These are phyloP conservation scores for Hibiscus tridactylites DNA, from an alignment of 345 rosid genomes.

Conservation along the genomic window DNA sequence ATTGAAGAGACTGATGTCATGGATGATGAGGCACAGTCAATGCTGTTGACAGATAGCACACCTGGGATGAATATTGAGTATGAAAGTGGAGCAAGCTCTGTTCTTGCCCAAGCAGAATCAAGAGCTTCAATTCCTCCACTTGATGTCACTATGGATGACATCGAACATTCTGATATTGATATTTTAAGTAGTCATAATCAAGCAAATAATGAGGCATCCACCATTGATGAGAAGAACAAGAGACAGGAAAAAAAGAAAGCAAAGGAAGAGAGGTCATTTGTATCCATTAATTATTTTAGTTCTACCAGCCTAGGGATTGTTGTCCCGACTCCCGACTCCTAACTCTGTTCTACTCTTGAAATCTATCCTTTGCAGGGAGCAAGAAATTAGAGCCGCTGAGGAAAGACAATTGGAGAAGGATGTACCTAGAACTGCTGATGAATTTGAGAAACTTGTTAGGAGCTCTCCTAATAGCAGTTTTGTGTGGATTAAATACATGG, in stretches of 20 bases:
- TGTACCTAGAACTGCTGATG: conserved; percentile 75
- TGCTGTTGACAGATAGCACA: conserved; percentile 13
- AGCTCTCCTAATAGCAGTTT: conserved; percentile 93
- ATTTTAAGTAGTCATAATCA: conserved; percentile 24
- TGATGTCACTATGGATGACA: conserved; percentile 70
- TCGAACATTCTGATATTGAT: conserved; percentile 39
- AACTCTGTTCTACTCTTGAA: conserved; percentile 7
- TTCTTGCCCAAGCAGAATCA: conserved; percentile 54
- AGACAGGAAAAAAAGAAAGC: conserved; percentile 49
- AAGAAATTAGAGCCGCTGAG: conserved; percentile 84
- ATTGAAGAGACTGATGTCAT: conserved; percentile 26
- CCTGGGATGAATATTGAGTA: conserved; percentile 25
- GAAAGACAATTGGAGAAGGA: conserved; percentile 75
- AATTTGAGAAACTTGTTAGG: conserved; percentile 82
- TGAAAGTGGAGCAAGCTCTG: conserved; percentile 33
- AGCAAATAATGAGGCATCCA: conserved; percentile 16
- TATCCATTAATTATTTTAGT: background rate
- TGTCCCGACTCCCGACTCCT: background rate
- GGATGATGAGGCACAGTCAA: conserved; percentile 21
- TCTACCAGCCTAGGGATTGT: background rate
- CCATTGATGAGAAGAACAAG: conserved; percentile 39
- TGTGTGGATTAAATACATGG: conserved; percentile 90
- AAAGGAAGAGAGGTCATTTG: conserved; percentile 63
- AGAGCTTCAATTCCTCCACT: conserved; percentile 81
- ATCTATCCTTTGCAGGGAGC: conserved; percentile 47